These are phyloP conservation scores for Globisporangium carolinianum DNA, from an alignment of 352 stramenopile genomes.

Conservation along the genomic window DNA sequence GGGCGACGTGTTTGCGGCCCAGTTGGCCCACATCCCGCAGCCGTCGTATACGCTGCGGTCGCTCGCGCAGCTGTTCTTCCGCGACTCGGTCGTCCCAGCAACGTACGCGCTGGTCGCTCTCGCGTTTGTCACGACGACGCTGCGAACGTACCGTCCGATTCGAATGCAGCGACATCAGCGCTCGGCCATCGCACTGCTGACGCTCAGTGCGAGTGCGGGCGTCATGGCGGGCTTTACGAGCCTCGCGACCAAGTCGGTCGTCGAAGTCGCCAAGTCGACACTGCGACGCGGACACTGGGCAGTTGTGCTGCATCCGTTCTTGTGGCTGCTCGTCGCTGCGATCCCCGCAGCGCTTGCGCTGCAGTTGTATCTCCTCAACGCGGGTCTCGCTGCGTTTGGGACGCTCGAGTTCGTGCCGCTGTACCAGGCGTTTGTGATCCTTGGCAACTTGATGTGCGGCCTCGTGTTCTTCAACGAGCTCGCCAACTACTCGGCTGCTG, in stretches of 20 bases:
- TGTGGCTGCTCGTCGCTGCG: conserved; percentile 45
- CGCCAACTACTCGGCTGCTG: conserved; percentile 36
- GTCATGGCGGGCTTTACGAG: conserved; percentile 78
- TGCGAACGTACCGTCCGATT: too few relatives aligned
- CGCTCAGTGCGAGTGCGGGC: conserved; percentile 64
- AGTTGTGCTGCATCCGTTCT: conserved; percentile 56
- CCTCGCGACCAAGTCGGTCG: conserved; percentile 64
- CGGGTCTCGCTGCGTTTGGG: conserved; percentile 67
- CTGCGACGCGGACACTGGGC: conserved; percentile 31
- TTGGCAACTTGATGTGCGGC: conserved; percentile 66
- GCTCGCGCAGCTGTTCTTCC: too few relatives aligned
- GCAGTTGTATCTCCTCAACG: conserved; percentile 77
- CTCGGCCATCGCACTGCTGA: conserved; percentile 33
- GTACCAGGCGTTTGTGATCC: conserved; percentile 81
- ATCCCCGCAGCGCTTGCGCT: conserved; percentile 55
- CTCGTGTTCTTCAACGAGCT: conserved; percentile 83
- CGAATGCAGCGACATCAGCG: too few relatives aligned
- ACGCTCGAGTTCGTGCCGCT: conserved; percentile 79
- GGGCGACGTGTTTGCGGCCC: conserved; percentile 53
- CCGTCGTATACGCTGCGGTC: conserved; percentile 40
- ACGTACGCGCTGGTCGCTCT: too few relatives aligned
- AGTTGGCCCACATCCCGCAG: conserved; percentile 31
- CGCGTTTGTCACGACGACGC: too few relatives aligned
- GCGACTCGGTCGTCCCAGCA: too few relatives aligned
- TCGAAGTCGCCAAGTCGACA: conserved; percentile 56